phyloP scores from a whole-genome alignment of 2,329 filamentous ascomycete species.

The Claviceps sp. region DNA sequence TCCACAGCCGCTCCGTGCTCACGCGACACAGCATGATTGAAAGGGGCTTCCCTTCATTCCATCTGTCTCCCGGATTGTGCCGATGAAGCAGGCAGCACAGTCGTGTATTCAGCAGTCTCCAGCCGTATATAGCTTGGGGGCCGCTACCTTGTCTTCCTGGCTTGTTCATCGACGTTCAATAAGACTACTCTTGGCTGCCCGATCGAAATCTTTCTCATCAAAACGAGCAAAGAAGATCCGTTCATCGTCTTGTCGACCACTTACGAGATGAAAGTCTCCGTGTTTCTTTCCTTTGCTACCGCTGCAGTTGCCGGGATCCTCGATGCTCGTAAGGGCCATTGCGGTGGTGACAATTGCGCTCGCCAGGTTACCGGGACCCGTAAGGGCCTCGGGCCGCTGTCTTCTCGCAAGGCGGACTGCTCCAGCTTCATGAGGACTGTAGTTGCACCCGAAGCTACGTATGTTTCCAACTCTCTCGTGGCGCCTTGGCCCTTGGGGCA shows the following conservation, averaged over 20 bases:
- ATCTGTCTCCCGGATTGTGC: background rate
- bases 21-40: background rate
- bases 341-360: slow-evolving; percentile 31
- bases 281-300: slow-evolving; percentile 24
- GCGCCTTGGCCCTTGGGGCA: background rate
- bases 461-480: slow-evolving; percentile 10
- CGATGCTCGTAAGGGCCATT: slow-evolving; percentile 22
- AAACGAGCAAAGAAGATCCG: background rate
- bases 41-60: background rate
- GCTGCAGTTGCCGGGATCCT: slow-evolving; percentile 23
- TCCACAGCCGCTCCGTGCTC: background rate
- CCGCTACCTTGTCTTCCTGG: background rate
- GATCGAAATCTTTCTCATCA: background rate
- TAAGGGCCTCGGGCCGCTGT: slow-evolving; percentile 20
- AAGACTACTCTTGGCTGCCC: background rate
- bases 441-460: slow-evolving; percentile 27
- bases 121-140: background rate
- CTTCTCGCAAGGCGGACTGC: slow-evolving; percentile 26
- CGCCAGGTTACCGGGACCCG: slow-evolving; percentile 31
- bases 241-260: background rate
- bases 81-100: background rate
- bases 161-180: background rate
- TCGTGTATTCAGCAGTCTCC: background rate
- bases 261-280: slow-evolving; percentile 25
- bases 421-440: slow-evolving; percentile 26